Evolutionary conservation across 164 flowering plant genomes (phyloP), one percentile per base, ranked within the genome.

Genomic region (Chloranthus sessilifolius): DNA sequence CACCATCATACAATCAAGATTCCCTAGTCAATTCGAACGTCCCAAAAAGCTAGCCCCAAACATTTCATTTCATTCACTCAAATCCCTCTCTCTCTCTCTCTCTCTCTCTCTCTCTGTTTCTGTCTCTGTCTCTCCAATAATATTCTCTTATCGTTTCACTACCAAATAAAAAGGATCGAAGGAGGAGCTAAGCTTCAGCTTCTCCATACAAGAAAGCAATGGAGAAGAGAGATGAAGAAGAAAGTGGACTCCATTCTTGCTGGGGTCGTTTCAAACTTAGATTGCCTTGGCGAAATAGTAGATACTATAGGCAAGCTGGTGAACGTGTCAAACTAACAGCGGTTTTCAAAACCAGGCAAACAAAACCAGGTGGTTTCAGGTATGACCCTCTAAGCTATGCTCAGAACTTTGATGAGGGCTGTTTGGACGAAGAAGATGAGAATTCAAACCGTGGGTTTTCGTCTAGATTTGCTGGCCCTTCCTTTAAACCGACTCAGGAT

Each of bases 311-410:
- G 8, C 42, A 12, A 42, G 29, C 47, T 27, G 30, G 35, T 24
- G 34, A 17, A 6, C 27, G 57, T 26, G 12, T 54, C 34, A 14
- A 14, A 1, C n/a, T n/a, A n/a, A n/a, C n/a, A n/a, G 23, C 31
- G 5, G 24, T 36, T 31, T 30, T 70, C 65, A 57, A 20, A 58
- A 23, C 50, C 26, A 56, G 33, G 21, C 21, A n/a, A 11, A 40
- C 39, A 19, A 56, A 33, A 55, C 47, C 60, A 23, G 51, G 35
- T 10, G 42, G 67, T 7, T 76, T 64, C 59, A 67, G 61, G 64
- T 77, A 77, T 53, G 74, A 67, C 58, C 75, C 79, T 31, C 15
- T 71, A 9, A 77, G 82, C 65, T 77, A 77, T 27, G 61, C 82
- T 48, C 73, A 71, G 48, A 77, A 77, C 54, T 76, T 77, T 20